phyloP scores from a whole-genome alignment of 768 basidiomycete species.

The Lyophyllum semitale region DNA sequence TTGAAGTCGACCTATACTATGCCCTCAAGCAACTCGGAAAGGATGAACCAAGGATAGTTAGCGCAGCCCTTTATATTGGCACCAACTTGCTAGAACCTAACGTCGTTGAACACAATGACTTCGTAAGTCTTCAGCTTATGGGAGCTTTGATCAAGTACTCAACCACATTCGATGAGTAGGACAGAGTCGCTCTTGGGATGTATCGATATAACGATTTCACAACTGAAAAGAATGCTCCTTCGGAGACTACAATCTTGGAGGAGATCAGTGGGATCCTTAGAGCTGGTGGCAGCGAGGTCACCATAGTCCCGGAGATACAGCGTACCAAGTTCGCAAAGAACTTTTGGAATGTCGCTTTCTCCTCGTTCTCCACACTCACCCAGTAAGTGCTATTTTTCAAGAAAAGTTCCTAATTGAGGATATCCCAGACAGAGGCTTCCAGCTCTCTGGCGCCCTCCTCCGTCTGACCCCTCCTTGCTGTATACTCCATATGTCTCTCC shows the following conservation, averaged over 20 bases:
- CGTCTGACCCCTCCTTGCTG: conserved; percentile 31
- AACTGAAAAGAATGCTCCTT: conserved; percentile 40
- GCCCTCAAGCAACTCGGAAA: conserved; percentile 43
- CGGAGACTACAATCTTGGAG: conserved; percentile 41
- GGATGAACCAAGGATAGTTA: conserved; percentile 52
- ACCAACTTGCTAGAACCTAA: conserved; percentile 49
- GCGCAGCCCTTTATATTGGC: conserved; percentile 55
- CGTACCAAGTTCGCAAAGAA: conserved; percentile 64
- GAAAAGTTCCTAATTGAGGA: background rate
- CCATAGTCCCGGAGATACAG: conserved; percentile 60
- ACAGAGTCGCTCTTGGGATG: conserved; percentile 52
- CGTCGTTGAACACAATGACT: conserved; percentile 51
- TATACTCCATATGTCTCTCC: conserved; percentile 43
- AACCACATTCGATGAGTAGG: conserved; percentile 32
- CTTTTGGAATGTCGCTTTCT: conserved; percentile 63
- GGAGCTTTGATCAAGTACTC: background rate
- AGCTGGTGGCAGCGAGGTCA: conserved; percentile 48
- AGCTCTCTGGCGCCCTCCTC: conserved; percentile 51
- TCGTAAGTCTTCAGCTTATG: conserved; percentile 37
- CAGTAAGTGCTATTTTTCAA: conserved; percentile 25
- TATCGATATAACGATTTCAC: conserved; percentile 49
- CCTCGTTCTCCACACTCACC: conserved; percentile 52
- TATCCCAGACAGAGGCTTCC: conserved; percentile 42
- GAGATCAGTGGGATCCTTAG: conserved; percentile 48
- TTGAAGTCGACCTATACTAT: conserved; percentile 66